phyloP scores from a whole-genome alignment of 805 yeast genomes.

The Saccharomyces eubayanus region DNA sequence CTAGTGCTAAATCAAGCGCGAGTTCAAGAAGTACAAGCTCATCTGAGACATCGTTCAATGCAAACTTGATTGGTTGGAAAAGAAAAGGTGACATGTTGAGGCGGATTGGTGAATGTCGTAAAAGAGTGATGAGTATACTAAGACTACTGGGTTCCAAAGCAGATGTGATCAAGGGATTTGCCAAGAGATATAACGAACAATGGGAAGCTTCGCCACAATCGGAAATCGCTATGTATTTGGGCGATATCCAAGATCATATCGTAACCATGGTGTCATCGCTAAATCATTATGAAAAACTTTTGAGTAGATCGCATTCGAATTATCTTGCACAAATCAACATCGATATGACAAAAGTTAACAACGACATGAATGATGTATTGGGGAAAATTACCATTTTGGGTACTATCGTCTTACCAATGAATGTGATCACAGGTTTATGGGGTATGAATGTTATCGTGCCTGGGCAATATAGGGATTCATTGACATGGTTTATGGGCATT shows the following conservation, averaged over 20 bases:
- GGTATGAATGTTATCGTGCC: slow-evolving; percentile 98
- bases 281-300: slow-evolving; percentile 87
- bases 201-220: slow-evolving; percentile 72
- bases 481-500: slow-evolving; percentile 59
- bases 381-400: slow-evolving; percentile 91
- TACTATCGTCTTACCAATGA: slow-evolving; percentile 90
- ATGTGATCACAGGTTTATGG: slow-evolving; percentile 94
- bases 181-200: slow-evolving; percentile 81
- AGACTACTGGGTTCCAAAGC: slow-evolving; percentile 86
- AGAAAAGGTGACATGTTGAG: slow-evolving; percentile 91
- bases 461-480: slow-evolving; percentile 63
- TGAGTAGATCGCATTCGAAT: slow-evolving; percentile 92
- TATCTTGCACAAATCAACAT: slow-evolving; percentile 94
- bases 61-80: slow-evolving; percentile 63
- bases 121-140: slow-evolving; percentile 83
- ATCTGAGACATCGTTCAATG: slow-evolving; percentile 30
- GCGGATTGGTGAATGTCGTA: slow-evolving; percentile 90
- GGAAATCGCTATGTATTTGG: slow-evolving; percentile 89
- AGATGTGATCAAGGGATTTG: slow-evolving; percentile 93
- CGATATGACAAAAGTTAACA: slow-evolving; percentile 94
- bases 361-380: slow-evolving; percentile 92
- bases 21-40: slow-evolving; percentile 26
- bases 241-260: slow-evolving; percentile 96
- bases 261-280: slow-evolving; percentile 94
- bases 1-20: slow-evolving; percentile 11